A percentile compares a stretch with the other conserved stretches of the same genome.
Evolutionary conservation across 768 basidiomycete genomes (phyloP).

Genomic region (Phanerochaete sordida): DNA sequence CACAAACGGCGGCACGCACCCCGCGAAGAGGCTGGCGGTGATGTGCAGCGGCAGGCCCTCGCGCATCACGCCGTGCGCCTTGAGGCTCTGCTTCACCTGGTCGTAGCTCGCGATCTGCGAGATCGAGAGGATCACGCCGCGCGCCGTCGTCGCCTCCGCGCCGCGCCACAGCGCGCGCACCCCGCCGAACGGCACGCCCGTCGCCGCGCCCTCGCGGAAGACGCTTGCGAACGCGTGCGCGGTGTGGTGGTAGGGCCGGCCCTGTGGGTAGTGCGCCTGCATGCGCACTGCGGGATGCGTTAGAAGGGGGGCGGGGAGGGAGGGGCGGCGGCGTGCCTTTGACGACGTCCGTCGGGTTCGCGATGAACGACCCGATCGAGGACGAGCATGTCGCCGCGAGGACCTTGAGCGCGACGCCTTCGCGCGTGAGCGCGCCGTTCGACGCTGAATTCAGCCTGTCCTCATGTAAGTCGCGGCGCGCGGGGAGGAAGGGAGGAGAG

Average conservation of each 20-base stretch:
- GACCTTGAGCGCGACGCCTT: conserved; percentile 31
- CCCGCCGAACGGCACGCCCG: conserved; percentile 17
- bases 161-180: conserved; percentile 30
- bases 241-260: conserved; percentile 28
- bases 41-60: conserved; percentile 31
- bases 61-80: conserved; percentile 26
- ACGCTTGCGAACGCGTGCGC: conserved; percentile 29
- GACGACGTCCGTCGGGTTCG: conserved; percentile 33
- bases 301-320: background rate
- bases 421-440: conserved; percentile 23
- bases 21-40: conserved; percentile 29
- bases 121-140: conserved; percentile 31
- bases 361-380: conserved; percentile 30
- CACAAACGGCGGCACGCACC: background rate
- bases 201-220: conserved; percentile 25
- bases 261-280: conserved; percentile 32
- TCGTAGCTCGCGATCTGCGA: conserved; percentile 34
- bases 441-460: conserved; percentile 20
- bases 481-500: no score
- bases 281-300: conserved; percentile 24
- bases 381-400: conserved; percentile 28
- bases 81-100: conserved; percentile 31
- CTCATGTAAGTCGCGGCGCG: no score
- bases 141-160: conserved; percentile 28
- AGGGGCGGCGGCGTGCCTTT: conserved; percentile 20